phyloP scores from a whole-genome alignment of 352 stramenopile genomes.

The Phytophthora pistaciae region DNA sequence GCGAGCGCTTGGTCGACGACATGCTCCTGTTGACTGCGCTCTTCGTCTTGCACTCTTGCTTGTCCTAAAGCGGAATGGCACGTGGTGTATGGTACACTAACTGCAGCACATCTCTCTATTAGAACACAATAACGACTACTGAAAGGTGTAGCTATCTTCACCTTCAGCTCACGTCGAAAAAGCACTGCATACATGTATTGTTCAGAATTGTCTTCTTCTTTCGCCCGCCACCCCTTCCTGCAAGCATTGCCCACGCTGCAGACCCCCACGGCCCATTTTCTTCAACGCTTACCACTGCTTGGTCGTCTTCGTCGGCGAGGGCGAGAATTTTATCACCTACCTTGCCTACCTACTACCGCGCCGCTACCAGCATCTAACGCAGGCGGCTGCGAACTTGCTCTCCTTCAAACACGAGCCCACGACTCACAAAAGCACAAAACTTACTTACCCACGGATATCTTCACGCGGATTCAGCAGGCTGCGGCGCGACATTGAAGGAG shows the following conservation, averaged over 20 bases:
- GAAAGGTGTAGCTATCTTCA: constrained; percentile 9
- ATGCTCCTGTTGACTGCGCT: not conserved
- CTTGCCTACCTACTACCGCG: constrained; percentile 5
- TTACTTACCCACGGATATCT: constrained; percentile 50
- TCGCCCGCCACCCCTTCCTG: not conserved
- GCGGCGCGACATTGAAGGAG: constrained; percentile 37
- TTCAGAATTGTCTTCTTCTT: constrained; percentile 22
- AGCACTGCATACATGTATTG: constrained; percentile 15
- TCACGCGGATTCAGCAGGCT: constrained; percentile 52
- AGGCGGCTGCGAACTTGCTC: not conserved
- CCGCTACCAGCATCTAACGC: constrained; percentile 9
- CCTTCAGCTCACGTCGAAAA: not conserved
- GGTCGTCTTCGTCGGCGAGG: constrained; percentile 4
- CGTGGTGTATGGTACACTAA: constrained; percentile 12
- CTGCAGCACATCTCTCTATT: not conserved
- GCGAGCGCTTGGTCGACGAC: constrained; percentile 35
- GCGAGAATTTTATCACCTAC: constrained; percentile 17
- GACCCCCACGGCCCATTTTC: constrained; percentile 22
- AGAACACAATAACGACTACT: constrained; percentile 1
- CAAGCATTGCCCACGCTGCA: constrained; percentile 11
- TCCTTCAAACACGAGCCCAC: not conserved
- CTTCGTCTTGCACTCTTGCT: not conserved
- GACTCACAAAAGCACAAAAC: not conserved
- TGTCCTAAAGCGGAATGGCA: not conserved
- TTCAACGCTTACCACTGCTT: constrained; percentile 14